Base-by-base conservation (phyloP, 2,329 filamentous ascomycete species). In the Ploettnerulaceae sp. region DNA sequence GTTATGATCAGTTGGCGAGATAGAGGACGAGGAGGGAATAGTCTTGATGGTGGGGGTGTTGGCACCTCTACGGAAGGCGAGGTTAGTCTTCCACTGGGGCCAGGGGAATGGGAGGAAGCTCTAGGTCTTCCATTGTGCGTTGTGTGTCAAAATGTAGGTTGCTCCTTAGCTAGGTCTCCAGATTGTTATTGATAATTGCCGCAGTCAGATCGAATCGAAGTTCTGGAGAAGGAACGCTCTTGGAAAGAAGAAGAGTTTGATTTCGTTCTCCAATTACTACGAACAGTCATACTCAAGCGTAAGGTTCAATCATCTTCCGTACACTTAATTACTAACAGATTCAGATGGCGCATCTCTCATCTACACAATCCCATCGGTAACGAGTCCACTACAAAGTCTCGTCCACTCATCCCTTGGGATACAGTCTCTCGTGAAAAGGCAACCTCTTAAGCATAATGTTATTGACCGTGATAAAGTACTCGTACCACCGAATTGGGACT, bases 191-290 rank as follows among this genome's bases (percentile, higher is more conserved):
- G 45, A 64, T 48, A 37, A 20, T 29, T n/a, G 28, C 9, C 48
- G n/a, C 37, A 55, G 49, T 57, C 52, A 18, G 52, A 53, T 49
- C 25, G 47, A 17, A 48, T 97, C 66, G 90, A 97, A 62, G 78
- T 81, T 29, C 68, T 98, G 48, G 93, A 97, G 68, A 89, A 87
- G 65, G 90, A 89, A 40, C 82, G 90, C 49, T 82, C 85, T 11
- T 98, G 91, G 89, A 91, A 89, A 67, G 93, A 98, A 67, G 89
- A 94, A 56, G 86, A 95, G 59, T 98, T 98, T 61, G 93, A 98
- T 65, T 90, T 93, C 56, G 87, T 98, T 33, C 75, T 96, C 49
- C 93, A 98, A 64, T 95, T 90, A 64, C 71, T 98, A 61, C 81
- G 93, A 56, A 97, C 93, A 0, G 81, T 94, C 29, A 70, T 98